These are phyloP conservation scores for Cutaneotrichosporon cutaneum DNA, from an alignment of 1,284 basidiomycete species.

Conservation along the genomic window DNA sequence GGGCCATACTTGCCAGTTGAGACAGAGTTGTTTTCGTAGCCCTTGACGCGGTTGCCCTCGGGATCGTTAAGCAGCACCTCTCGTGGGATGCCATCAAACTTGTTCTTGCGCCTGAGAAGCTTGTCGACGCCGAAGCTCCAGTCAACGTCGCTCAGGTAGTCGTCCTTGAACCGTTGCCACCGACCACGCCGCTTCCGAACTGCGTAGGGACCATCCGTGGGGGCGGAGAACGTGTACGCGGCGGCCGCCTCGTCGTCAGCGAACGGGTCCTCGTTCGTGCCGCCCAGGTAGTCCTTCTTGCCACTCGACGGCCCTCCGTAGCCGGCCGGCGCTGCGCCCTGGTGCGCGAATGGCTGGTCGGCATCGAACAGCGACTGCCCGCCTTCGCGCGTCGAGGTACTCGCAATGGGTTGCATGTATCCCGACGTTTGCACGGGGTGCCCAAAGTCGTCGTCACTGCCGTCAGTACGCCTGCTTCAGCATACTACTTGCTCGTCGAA, in stretches of 20 bases:
- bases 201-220: conserved; percentile 34
- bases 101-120: conserved; percentile 43
- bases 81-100: conserved; percentile 50
- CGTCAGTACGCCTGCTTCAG: conserved; percentile 3
- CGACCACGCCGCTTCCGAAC: conserved; percentile 28
- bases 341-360: conserved; percentile 40
- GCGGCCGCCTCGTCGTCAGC: conserved; percentile 46
- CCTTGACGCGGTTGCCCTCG: conserved; percentile 56
- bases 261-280: conserved; percentile 31
- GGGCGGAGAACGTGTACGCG: conserved; percentile 44
- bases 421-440: conserved; percentile 31
- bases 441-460: conserved; percentile 49
- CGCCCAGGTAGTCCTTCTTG: conserved; percentile 2
- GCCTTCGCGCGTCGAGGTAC: conserved; percentile 25
- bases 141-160: conserved; percentile 47
- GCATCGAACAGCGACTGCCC: conserved; percentile 32
- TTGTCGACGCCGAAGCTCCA: conserved; percentile 49
- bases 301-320: conserved; percentile 3
- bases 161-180: conserved; percentile 43
- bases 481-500: conserved; percentile 45
- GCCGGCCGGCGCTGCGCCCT: conserved; percentile 20
- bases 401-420: conserved; percentile 40
- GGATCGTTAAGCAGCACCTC: conserved; percentile 70
- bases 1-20: conserved; percentile 95
- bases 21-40: conserved; percentile 79